Conservation (phyloP, 73 alveolate species). For the Diophrys sp. region DNA sequence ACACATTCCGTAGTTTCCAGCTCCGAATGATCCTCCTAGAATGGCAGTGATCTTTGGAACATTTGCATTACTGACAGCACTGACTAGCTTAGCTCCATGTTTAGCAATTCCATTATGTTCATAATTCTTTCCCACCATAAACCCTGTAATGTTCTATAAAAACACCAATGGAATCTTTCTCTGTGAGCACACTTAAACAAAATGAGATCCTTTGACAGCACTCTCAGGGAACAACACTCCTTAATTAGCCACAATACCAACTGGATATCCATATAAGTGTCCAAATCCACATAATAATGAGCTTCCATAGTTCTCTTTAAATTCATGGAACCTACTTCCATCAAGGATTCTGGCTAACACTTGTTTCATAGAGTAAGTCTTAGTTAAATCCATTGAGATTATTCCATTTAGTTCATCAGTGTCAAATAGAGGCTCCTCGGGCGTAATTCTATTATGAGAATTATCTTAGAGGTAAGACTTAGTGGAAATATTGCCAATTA, state of each 20-base stretch:
- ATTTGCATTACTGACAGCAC: conserved; percentile 93
- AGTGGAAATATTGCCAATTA: conserved; percentile 52
- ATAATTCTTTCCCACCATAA: conserved; percentile 91
- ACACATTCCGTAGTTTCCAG: conserved; percentile 98
- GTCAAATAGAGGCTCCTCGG: conserved; percentile 79
- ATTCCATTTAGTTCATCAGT: conserved; percentile 76
- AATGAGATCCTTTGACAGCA: conserved; percentile 95
- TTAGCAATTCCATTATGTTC: conserved; percentile 95
- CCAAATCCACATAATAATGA: conserved; percentile 89
- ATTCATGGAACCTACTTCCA: conserved; percentile 92
- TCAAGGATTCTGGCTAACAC: conserved; percentile 89
- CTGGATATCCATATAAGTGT: conserved; percentile 84
- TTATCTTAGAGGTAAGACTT: conserved; percentile 32
- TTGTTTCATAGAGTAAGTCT: conserved; percentile 56
- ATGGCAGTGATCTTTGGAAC: conserved; percentile 89
- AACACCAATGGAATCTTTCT: conserved; percentile 87
- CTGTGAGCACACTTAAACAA: conserved; percentile 87
- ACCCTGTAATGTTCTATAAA: conserved; percentile 94
- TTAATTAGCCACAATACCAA: conserved; percentile 93
- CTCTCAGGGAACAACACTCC: conserved; percentile 91
- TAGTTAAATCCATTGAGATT: conserved; percentile 63
- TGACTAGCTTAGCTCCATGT: conserved; percentile 96
- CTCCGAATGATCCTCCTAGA: conserved; percentile 94
- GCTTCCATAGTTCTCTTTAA: conserved; percentile 85
- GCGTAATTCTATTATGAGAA: conserved; percentile 42